phyloP scores from a whole-genome alignment of 1,139 yeast genomes.

The Diutina scorzettiae region DNA sequence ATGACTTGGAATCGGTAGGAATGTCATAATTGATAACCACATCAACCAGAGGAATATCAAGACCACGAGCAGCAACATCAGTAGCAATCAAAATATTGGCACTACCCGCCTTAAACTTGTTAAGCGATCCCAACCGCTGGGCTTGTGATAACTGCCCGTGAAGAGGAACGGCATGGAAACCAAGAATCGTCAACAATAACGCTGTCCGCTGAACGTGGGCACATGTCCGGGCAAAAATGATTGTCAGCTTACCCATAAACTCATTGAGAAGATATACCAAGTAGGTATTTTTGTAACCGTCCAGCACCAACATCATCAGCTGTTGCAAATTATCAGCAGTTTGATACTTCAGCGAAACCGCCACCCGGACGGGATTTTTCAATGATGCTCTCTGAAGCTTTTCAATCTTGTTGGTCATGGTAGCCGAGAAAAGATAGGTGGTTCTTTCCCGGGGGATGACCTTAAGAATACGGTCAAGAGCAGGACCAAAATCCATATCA shows the following conservation, averaged over 20 bases:
- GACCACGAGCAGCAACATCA: slow-evolving; percentile 96
- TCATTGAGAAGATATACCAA: slow-evolving; percentile 76
- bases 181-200: slow-evolving; percentile 64
- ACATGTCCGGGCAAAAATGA: slow-evolving; percentile 87
- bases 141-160: slow-evolving; percentile 92
- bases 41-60: slow-evolving; percentile 93
- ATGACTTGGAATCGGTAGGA: slow-evolving; percentile 97
- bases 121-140: slow-evolving; percentile 85
- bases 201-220: slow-evolving; percentile 92
- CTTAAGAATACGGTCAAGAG: slow-evolving; percentile 72
- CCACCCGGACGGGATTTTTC: slow-evolving; percentile 79
- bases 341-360: slow-evolving; percentile 79
- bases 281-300: slow-evolving; percentile 84
- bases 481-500: slow-evolving; percentile 96
- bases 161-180: slow-evolving; percentile 83
- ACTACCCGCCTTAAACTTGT: slow-evolving; percentile 80
- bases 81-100: slow-evolving; percentile 84
- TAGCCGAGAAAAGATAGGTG: slow-evolving; percentile 87
- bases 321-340: slow-evolving; percentile 91
- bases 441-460: slow-evolving; percentile 79
- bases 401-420: slow-evolving; percentile 92
- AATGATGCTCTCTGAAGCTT: slow-evolving; percentile 90
- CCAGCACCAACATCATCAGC: slow-evolving; percentile 82
- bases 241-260: slow-evolving; percentile 73
- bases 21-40: slow-evolving; percentile 87